phyloP scores from a whole-genome alignment of 371 early-diverging fungal species.

The Mucor velutinosus region DNA sequence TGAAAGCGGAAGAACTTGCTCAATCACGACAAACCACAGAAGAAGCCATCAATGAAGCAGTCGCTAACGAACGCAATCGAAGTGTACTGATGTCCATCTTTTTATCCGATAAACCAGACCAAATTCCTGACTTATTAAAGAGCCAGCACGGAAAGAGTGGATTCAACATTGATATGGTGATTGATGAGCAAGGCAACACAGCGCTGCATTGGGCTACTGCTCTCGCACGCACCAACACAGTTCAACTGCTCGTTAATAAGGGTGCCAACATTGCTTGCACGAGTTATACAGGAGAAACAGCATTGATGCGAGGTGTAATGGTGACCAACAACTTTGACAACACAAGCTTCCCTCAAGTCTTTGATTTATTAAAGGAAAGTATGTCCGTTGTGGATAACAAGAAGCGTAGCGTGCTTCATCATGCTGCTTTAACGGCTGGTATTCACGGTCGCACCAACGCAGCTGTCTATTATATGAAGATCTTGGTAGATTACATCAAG shows the following conservation, averaged over 20 bases:
- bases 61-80: conserved; percentile 58
- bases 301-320: conserved; percentile 84
- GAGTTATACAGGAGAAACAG: conserved; percentile 80
- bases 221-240: conserved; percentile 69
- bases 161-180: conserved; percentile 69
- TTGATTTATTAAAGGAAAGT: conserved; percentile 70
- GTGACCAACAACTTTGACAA: conserved; percentile 84
- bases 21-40: background rate
- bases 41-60: background rate
- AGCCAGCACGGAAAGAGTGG: conserved; percentile 40
- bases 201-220: conserved; percentile 88
- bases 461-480: conserved; percentile 77
- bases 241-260: conserved; percentile 65
- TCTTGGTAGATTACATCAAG: conserved; percentile 43
- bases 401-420: conserved; percentile 85
- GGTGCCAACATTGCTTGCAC: conserved; percentile 66
- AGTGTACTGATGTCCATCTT: conserved; percentile 76
- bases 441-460: conserved; percentile 66
- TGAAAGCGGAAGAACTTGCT: background rate
- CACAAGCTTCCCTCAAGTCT: conserved; percentile 73
- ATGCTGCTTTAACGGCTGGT: conserved; percentile 71
- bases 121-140: conserved; percentile 60
- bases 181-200: conserved; percentile 85
- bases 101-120: conserved; percentile 61
- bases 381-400: conserved; percentile 69